phyloP scores from a whole-genome alignment of 352 stramenopile genomes.

The Thraustochytrium striatum region DNA sequence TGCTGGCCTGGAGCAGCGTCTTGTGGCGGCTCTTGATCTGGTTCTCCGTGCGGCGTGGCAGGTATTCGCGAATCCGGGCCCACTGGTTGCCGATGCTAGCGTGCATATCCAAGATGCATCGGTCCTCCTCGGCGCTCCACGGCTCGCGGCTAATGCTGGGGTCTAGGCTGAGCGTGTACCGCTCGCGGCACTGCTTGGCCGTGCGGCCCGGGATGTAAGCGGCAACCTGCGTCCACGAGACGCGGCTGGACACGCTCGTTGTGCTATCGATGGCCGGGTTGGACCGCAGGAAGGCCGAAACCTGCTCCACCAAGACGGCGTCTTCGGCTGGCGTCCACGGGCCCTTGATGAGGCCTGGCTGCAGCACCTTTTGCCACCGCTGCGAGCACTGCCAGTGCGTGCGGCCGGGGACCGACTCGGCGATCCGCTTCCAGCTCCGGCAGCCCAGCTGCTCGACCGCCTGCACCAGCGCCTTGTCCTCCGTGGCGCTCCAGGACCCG shows the following conservation, averaged over 20 bases:
- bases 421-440: background rate
- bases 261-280: no score
- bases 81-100: background rate
- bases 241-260: background rate
- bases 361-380: background rate
- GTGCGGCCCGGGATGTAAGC: slow-evolving; percentile 73
- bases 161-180: slow-evolving; percentile 13
- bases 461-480: background rate
- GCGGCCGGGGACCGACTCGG: background rate
- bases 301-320: background rate
- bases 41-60: slow-evolving; percentile 14
- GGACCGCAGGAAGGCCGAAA: no score
- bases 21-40: slow-evolving; percentile 1
- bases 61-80: background rate
- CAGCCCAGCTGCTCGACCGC: background rate
- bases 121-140: background rate
- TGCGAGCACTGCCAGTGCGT: background rate
- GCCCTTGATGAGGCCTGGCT: no score
- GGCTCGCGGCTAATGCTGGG: background rate
- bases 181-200: slow-evolving; percentile 79
- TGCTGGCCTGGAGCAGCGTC: background rate
- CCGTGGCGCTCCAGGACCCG: background rate
- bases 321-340: background rate
- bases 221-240: background rate
- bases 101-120: background rate